These are phyloP conservation scores for Candida caryicola DNA, from an alignment of 805 yeast genomes.

Conservation along the genomic window DNA sequence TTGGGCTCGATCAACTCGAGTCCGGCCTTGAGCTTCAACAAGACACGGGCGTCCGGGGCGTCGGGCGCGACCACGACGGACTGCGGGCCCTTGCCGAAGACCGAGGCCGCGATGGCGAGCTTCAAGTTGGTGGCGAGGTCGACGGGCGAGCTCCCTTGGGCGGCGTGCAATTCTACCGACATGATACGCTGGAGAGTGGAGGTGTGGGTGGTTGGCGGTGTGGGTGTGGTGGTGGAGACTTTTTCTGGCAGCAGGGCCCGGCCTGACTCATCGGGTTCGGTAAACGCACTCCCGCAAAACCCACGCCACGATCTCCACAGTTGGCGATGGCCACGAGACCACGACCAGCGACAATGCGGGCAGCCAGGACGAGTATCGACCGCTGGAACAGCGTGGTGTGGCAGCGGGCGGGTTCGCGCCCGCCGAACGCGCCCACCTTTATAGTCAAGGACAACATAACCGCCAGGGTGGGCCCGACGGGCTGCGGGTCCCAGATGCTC, in stretches of 20 bases:
- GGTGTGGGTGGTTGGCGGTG: background rate
- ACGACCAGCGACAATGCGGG: background rate
- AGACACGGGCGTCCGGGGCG: constrained; percentile 17
- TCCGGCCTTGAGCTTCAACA: constrained; percentile 32
- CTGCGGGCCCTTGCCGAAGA: constrained; percentile 9
- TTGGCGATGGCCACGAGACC: too few species aligned
- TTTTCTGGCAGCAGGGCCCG: too few species aligned
- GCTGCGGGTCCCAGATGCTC: constrained; percentile 74
- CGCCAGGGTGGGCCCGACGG: constrained; percentile 60
- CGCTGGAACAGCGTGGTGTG: constrained; percentile 3
- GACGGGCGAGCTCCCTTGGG: constrained; percentile 10
- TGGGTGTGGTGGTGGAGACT: constrained; percentile 1
- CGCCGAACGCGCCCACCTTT: constrained; percentile 2
- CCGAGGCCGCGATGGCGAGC: constrained; percentile 22
- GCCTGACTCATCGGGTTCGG: too few species aligned
- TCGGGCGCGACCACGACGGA: constrained; percentile 20
- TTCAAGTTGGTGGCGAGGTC: constrained; percentile 26
- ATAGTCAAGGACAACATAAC: constrained; percentile 76
- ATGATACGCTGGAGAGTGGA: too few species aligned
- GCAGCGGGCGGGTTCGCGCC: background rate
- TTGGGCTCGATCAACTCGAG: constrained; percentile 61
- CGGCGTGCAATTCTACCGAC: constrained; percentile 2
- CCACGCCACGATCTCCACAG: too few species aligned
- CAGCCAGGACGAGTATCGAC: background rate
- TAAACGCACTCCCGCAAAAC: too few species aligned